Conservation (phyloP, 2,329 filamentous ascomycete species). For the Monosporascus sp. region DNA sequence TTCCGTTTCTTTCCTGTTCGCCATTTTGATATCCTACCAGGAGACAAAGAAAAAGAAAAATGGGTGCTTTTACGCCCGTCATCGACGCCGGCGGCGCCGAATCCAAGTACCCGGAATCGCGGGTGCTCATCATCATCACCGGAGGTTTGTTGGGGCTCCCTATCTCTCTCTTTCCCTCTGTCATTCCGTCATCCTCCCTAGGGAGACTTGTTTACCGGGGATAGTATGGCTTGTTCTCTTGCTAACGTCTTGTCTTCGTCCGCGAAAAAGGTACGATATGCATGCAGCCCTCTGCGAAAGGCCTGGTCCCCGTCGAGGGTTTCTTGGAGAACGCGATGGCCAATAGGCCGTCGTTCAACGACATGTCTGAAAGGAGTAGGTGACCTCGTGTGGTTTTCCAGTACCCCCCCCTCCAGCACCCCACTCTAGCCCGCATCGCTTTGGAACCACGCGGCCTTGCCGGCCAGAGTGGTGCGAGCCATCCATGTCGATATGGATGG, state of each 20-base stretch:
- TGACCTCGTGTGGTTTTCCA: constrained; percentile 2
- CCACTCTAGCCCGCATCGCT: constrained; percentile 7
- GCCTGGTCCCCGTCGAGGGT: constrained; percentile 72
- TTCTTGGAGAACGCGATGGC: constrained; percentile 81
- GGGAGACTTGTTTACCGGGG: constrained; percentile 1
- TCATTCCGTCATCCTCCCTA: not conserved
- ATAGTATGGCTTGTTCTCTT: too few relatives aligned
- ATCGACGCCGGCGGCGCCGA: constrained; percentile 15
- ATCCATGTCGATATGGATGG: too few relatives aligned
- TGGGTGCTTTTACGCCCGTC: constrained; percentile 19
- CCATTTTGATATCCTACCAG: not conserved
- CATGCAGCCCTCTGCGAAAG: constrained; percentile 77
- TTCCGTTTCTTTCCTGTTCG: too few relatives aligned
- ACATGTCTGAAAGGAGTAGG: constrained; percentile 51
- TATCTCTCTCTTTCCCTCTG: not conserved
- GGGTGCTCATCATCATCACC: constrained; percentile 86
- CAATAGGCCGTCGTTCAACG: constrained; percentile 80
- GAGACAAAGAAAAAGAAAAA: constrained; percentile 3
- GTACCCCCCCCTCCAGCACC: constrained; percentile 15
- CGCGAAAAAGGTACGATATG: constrained; percentile 62
- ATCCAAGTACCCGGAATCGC: constrained; percentile 59
- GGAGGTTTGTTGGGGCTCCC: constrained; percentile 64
- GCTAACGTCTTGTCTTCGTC: too few relatives aligned
- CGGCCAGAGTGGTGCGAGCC: too few relatives aligned
- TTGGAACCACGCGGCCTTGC: not conserved